phyloP scores from a whole-genome alignment of 2,329 filamentous ascomycete genomes.

The Botryotinia convoluta region DNA sequence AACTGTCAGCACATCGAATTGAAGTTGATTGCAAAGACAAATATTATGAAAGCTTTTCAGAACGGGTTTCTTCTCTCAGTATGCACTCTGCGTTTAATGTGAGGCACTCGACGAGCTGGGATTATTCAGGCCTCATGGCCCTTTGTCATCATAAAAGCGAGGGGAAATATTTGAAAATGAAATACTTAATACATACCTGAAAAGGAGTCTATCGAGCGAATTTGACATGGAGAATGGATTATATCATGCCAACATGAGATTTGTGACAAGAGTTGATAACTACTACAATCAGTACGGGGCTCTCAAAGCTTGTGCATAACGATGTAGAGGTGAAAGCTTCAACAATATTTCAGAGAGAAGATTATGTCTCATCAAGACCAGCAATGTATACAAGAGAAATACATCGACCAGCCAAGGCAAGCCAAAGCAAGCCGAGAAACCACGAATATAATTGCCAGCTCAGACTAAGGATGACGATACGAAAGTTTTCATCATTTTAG shows the following conservation, averaged over 20 bases:
- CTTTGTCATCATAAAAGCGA: constrained; percentile 89
- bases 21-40: background rate
- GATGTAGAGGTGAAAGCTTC: background rate
- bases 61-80: constrained; percentile 70
- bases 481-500: constrained; percentile 74
- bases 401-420: constrained; percentile 29
- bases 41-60: constrained; percentile 29
- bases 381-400: constrained; percentile 34
- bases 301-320: background rate
- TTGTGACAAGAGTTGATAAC: background rate
- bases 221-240: background rate
- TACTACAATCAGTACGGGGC: constrained; percentile 2
- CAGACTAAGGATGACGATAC: constrained; percentile 98
- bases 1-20: background rate
- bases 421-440: constrained; percentile 38
- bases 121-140: constrained; percentile 91
- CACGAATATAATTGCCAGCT: constrained; percentile 46
- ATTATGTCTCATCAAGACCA: constrained; percentile 51
- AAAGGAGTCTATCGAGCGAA: background rate
- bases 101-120: constrained; percentile 99
- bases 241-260: background rate
- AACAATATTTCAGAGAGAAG: constrained; percentile 49
- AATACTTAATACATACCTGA: constrained; percentile 1
- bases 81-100: constrained; percentile 71
- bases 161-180: background rate